Evolutionary conservation across 1,284 basidiomycete genomes (phyloP).

Genomic region (Apiotrichum brassicae): DNA sequence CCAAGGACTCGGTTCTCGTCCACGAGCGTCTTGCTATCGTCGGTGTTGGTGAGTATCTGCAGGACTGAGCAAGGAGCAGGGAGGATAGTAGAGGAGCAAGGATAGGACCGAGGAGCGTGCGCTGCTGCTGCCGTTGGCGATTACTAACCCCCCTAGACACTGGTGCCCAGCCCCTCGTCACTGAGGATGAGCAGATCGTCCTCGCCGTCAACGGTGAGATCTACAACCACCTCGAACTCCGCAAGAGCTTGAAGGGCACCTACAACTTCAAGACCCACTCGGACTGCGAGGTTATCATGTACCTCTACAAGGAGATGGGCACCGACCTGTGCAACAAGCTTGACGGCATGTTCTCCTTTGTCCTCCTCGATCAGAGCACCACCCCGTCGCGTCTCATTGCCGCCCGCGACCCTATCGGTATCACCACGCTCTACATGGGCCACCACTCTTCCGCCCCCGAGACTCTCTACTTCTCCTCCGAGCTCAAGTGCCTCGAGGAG

Average conservation of each 20-base stretch:
- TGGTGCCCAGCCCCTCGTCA: constrained; percentile 90
- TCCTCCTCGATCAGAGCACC: constrained; percentile 87
- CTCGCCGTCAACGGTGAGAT: constrained; percentile 99
- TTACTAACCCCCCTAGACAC: too few relatives aligned
- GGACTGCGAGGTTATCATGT: constrained; percentile 96
- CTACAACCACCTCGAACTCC: constrained; percentile 89
- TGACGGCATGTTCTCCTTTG: constrained; percentile 99
- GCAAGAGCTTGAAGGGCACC: constrained; percentile 59
- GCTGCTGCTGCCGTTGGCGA: too few relatives aligned
- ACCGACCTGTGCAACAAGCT: constrained; percentile 69
- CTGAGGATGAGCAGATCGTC: constrained; percentile 75
- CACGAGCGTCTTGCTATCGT: constrained; percentile 95
- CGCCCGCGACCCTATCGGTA: constrained; percentile 94
- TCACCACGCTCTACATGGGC: constrained; percentile 97
- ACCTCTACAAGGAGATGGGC: constrained; percentile 76
- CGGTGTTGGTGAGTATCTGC: constrained; percentile 75
- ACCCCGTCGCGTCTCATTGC: constrained; percentile 86
- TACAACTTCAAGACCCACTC: constrained; percentile 94
- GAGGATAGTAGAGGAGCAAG: too few relatives aligned
- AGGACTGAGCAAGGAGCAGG: too few relatives aligned
- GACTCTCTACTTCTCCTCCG: constrained; percentile 86
- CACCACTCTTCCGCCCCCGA: constrained; percentile 80
- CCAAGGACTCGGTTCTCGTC: constrained; percentile 69
- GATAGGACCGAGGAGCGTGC: background rate
- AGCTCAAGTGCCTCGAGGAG: constrained; percentile 86